Percentiles rank a stretch among this genome's conserved stretches.
Conservation (phyloP, 441 rosid species). For the Bruguiera hainesii region DNA sequence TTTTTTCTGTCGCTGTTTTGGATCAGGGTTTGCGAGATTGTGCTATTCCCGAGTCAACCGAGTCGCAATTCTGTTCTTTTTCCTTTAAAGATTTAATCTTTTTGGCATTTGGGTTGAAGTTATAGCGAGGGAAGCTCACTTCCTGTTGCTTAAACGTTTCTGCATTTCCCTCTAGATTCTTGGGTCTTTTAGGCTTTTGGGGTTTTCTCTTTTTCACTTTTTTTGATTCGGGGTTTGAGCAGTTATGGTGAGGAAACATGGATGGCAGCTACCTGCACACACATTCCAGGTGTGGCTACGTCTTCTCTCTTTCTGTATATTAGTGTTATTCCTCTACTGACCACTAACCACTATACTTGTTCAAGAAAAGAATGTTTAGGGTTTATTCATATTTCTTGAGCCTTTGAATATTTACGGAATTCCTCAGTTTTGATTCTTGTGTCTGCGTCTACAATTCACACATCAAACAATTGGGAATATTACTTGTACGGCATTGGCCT, state of each 20-base stretch:
- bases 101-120: neutral
- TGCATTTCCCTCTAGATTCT: neutral
- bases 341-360: neutral
- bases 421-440: neutral
- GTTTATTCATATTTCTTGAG: neutral
- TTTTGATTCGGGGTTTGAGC: neutral
- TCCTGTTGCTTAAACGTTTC: neutral
- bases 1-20: neutral
- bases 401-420: neutral
- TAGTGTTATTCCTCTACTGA: neutral
- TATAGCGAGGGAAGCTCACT: neutral
- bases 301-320: neutral
- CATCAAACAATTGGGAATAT: neutral
- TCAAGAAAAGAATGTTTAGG: neutral
- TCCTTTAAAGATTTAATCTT: neutral
- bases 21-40: neutral
- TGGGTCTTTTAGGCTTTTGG: neutral
- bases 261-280: constrained; percentile 3
- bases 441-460: neutral
- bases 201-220: neutral
- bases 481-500: no score
- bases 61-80: neutral
- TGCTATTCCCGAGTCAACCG: neutral
- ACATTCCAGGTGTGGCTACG: neutral
- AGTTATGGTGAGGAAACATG: constrained; percentile 5